These are phyloP conservation scores for Rhizoctonia solani DNA, from an alignment of 1,284 basidiomycete genomes.

Conservation along the genomic window DNA sequence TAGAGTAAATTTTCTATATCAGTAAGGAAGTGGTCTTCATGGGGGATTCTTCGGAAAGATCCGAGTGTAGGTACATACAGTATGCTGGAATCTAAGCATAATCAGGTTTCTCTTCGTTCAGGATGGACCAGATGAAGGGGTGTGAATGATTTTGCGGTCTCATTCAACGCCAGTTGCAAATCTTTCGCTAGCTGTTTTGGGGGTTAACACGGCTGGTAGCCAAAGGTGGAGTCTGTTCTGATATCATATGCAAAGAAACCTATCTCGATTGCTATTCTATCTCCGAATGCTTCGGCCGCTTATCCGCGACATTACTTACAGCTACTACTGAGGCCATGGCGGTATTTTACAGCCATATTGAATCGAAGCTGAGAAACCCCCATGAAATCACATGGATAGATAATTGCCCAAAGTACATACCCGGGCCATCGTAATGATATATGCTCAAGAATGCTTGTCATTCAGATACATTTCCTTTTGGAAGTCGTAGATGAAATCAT, in stretches of 20 bases:
- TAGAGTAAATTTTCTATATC: constrained; percentile 67
- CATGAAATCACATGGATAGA: constrained; percentile 13
- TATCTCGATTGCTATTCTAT: constrained; percentile 38
- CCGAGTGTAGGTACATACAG: constrained; percentile 63
- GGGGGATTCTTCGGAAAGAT: constrained; percentile 62
- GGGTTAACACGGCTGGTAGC: neutral
- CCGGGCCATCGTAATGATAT: constrained; percentile 62
- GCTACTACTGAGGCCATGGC: constrained; percentile 60
- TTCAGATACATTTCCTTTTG: neutral
- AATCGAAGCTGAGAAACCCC: neutral
- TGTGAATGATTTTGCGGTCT: constrained; percentile 54
- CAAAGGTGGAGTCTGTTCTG: constrained; percentile 42
- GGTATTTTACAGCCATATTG: constrained; percentile 55
- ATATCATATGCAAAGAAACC: constrained; percentile 46
- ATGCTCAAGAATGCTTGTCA: constrained; percentile 44
- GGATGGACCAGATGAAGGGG: constrained; percentile 58
- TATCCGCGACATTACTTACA: constrained; percentile 49
- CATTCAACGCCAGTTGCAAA: constrained; percentile 57
- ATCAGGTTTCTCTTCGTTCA: constrained; percentile 61
- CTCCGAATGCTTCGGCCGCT: constrained; percentile 32
- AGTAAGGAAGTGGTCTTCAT: constrained; percentile 60
- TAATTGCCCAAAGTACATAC: constrained; percentile 49
- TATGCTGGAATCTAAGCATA: constrained; percentile 64
- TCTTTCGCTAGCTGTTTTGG: constrained; percentile 52
- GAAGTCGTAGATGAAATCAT: neutral